phyloP scores from a whole-genome alignment of 208 protist species.

The Novymonas esmeraldas region DNA sequence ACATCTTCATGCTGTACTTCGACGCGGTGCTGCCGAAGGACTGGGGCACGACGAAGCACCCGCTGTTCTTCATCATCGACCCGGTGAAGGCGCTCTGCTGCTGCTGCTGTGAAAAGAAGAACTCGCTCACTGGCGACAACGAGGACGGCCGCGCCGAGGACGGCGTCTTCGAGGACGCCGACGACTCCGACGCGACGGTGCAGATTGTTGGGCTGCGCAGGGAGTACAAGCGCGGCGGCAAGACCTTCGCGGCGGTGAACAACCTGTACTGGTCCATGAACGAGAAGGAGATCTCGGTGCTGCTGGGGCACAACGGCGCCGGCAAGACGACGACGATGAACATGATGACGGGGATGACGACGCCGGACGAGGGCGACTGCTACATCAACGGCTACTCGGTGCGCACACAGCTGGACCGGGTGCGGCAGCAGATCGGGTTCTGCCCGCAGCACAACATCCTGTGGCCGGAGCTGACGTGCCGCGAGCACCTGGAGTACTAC shows the following conservation, averaged over 20 bases:
- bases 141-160: slow-evolving; percentile 37
- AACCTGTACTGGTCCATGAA: slow-evolving; percentile 66
- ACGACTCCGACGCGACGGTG: slow-evolving; percentile 18
- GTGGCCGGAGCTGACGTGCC: slow-evolving; percentile 81
- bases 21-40: slow-evolving; percentile 72
- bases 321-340: slow-evolving; percentile 87
- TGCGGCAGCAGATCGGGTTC: slow-evolving; percentile 78
- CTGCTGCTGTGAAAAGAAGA: slow-evolving; percentile 16
- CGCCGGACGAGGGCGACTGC: slow-evolving; percentile 64
- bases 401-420: slow-evolving; percentile 37
- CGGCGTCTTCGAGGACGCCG: slow-evolving; percentile 28
- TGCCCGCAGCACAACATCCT: slow-evolving; percentile 63
- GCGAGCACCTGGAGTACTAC: slow-evolving; percentile 93
- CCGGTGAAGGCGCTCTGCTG: slow-evolving; percentile 30
- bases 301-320: slow-evolving; percentile 80
- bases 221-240: slow-evolving; percentile 44
- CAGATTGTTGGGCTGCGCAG: slow-evolving; percentile 39
- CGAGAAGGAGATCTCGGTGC: slow-evolving; percentile 52
- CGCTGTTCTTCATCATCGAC: slow-evolving; percentile 71
- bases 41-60: slow-evolving; percentile 61
- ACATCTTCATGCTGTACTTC: slow-evolving; percentile 68
- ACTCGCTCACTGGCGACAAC: slow-evolving; percentile 14
- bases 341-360: slow-evolving; percentile 85
- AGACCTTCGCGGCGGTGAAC: slow-evolving; percentile 71
- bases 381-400: slow-evolving; percentile 71